phyloP scores from a whole-genome alignment of 2,329 filamentous ascomycete species.

The Aspergillus novoparasiticus region DNA sequence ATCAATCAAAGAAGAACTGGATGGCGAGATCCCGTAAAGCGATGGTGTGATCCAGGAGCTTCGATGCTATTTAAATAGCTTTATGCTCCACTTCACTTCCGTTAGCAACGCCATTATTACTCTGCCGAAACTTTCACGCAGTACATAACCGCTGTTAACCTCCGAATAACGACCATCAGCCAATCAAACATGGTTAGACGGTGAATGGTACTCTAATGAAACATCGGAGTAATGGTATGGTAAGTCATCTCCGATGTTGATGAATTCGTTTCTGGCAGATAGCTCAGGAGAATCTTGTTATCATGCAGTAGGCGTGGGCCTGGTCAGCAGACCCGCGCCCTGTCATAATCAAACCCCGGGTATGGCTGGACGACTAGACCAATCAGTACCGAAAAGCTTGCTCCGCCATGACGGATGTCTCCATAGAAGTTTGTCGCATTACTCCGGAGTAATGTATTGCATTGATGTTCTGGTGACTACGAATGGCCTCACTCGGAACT shows the following conservation, averaged over 20 bases:
- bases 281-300: background rate
- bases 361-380: background rate
- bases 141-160: background rate
- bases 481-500: background rate
- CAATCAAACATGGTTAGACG: background rate
- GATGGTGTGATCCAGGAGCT: slow-evolving; percentile 12
- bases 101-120: background rate
- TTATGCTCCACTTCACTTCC: background rate
- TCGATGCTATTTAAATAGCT: background rate
- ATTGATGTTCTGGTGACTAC: background rate
- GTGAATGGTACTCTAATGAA: background rate
- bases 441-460: background rate
- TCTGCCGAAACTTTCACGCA: background rate
- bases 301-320: background rate
- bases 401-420: background rate
- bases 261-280: background rate
- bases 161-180: background rate
- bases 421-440: background rate
- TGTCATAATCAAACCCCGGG: background rate
- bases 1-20: slow-evolving; percentile 9
- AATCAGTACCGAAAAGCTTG: background rate
- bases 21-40: slow-evolving; percentile 7
- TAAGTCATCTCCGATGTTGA: background rate
- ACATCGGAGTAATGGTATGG: background rate
- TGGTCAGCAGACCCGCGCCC: background rate